A percentile compares a stretch with the other conserved stretches of the same genome.
These are phyloP conservation scores for Fusarium humuli DNA, from an alignment of 2,329 filamentous ascomycete genomes.

Conservation along the genomic window DNA sequence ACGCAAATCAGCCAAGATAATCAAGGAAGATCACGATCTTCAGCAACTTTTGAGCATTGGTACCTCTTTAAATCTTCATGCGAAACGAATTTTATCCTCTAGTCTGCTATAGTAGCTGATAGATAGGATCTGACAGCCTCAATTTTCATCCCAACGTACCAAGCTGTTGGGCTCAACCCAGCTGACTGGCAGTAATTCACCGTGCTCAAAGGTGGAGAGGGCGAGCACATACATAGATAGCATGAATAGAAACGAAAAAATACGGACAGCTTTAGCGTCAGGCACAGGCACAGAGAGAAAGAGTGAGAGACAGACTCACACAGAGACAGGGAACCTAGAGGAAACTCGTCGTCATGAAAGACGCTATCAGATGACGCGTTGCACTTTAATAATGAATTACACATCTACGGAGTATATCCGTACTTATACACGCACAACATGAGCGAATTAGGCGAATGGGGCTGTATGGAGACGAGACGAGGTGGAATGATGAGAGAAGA, in stretches of 20 bases:
- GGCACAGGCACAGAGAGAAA: constrained; percentile 2
- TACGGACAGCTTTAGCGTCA: not conserved
- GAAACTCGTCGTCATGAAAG: constrained; percentile 26
- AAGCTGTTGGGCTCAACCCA: constrained; percentile 17
- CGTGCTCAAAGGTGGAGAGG: constrained; percentile 21
- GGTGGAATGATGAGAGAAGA: constrained; percentile 26
- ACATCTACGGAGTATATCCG: not conserved
- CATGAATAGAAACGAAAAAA: not conserved
- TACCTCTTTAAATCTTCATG: constrained; percentile 23
- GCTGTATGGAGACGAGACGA: constrained; percentile 39
- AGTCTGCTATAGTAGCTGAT: not conserved
- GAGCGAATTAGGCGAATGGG: constrained; percentile 37
- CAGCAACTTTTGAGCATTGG: constrained; percentile 21
- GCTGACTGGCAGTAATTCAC: constrained; percentile 5
- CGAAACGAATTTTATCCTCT: constrained; percentile 1
- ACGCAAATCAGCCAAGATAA: constrained; percentile 15
- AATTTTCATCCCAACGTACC: constrained; percentile 14
- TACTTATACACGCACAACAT: constrained; percentile 17
- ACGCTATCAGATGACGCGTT: constrained; percentile 37
- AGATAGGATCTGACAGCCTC: constrained; percentile 8
- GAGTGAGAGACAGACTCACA: not conserved
- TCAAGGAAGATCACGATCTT: constrained; percentile 18
- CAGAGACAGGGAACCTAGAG: not conserved
- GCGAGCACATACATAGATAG: not conserved
- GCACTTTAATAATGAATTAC: constrained; percentile 11